Base-by-base conservation (phyloP, 1,139 yeast genomes). In the Protomyces inundatus region DNA sequence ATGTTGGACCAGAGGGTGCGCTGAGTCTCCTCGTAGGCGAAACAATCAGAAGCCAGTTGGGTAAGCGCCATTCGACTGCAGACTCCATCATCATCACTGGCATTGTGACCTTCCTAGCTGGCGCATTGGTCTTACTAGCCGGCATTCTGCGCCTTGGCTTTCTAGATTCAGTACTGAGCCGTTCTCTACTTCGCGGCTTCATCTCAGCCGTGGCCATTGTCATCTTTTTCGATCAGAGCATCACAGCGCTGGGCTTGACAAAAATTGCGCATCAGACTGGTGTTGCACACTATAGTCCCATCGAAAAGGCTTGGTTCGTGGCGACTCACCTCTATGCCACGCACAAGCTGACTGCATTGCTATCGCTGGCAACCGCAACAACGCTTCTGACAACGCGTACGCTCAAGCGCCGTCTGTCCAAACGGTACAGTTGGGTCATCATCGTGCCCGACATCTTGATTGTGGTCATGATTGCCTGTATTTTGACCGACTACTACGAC, bases 1-100 rank as follows among this genome's bases (percentile, higher is more conserved):
- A 91, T 64, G 96, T 91, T 6, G 98, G 98, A 0, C 98, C 98
- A 0, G 98, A 93, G 72, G 95, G 93, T 6, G 96, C 98, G 1
- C 87, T 91, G 36, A 88, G 96, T 0, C 79, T 93, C 72, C 87
- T 93, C 52, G 89, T 93, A 2, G 98, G 98, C 2, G 96, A 90
- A 72, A 90, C 95, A 0, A 86, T 90, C n/a, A 90, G 88, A 67
- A 1, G 76, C 74, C 58, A 60, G 70, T 32, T 72, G 67, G 54
- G 68, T 2, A 65, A 64, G 5, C 67, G 67, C 32, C 66, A 69
- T 40, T 58, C 66, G n/a, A 66, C 68, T 36, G 67, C 67, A n/a
- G 70, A 68, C 36, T 66, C 68, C 4, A 79, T 86, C 54, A 88
- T 87, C 68, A 78, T 87, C 33, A 85, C 90, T 3, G 87, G 88